phyloP scores from a whole-genome alignment of 2,329 filamentous ascomycete species.

The Alternaria sp. region DNA sequence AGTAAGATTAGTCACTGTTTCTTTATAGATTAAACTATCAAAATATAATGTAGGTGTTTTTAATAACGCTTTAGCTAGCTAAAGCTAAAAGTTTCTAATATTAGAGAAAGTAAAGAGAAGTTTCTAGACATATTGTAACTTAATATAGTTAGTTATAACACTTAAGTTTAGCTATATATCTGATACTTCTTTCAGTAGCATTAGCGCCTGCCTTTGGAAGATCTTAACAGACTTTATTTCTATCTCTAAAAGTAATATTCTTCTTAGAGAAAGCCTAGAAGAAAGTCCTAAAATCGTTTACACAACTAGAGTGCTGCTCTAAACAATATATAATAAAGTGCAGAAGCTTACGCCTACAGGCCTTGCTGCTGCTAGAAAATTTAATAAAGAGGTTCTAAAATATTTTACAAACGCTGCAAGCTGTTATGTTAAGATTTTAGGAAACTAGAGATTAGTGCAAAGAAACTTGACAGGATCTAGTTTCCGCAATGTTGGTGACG shows the following conservation, averaged over 20 bases:
- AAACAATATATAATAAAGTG: not conserved
- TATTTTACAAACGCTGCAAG: not conserved
- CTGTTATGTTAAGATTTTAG: not conserved
- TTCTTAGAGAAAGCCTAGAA: not conserved
- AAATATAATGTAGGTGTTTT: not conserved
- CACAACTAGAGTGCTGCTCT: not conserved
- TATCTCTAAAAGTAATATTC: not conserved
- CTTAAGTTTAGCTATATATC: not conserved
- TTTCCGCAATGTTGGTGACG: not conserved
- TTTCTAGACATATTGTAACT: not conserved
- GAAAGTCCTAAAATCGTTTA: not conserved
- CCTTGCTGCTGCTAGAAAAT: not conserved
- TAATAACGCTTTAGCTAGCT: not conserved
- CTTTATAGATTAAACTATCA: not conserved
- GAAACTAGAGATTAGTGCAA: slow-evolving; percentile 3
- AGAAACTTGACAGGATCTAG: slow-evolving; percentile 5
- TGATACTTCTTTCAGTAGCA: not conserved
- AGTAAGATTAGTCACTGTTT: not conserved
- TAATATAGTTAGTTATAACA: not conserved
- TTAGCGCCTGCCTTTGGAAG: not conserved
- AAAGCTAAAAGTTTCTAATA: not conserved
- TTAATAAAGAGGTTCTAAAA: not conserved
- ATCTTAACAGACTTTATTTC: not conserved
- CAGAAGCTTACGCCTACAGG: not conserved
- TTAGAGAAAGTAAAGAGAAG: not conserved